phyloP scores from a whole-genome alignment of 2,329 filamentous ascomycete genomes.

The Lachnellula suecica region DNA sequence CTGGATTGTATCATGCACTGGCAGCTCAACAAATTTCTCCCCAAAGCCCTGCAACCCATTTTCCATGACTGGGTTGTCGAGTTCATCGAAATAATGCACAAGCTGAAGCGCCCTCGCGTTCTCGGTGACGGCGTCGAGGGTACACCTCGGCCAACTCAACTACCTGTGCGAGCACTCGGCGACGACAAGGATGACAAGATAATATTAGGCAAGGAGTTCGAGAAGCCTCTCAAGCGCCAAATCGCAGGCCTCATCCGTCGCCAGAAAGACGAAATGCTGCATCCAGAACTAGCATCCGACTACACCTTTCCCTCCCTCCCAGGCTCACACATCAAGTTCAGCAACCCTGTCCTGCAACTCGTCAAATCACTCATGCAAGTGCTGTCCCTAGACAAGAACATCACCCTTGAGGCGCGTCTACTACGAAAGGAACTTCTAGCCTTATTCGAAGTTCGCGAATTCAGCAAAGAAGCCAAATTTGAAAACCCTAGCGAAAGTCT shows the following conservation, averaged over 20 bases:
- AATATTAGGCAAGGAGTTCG: constrained; percentile 78
- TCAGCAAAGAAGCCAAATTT: constrained; percentile 84
- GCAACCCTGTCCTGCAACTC: constrained; percentile 84
- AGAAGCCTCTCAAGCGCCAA: constrained; percentile 87
- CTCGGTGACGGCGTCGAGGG: constrained; percentile 45
- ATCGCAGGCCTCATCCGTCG: constrained; percentile 78
- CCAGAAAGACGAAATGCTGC: constrained; percentile 84
- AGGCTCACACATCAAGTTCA: constrained; percentile 61
- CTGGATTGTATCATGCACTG: constrained; percentile 96
- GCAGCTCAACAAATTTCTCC: constrained; percentile 92
- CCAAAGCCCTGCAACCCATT: constrained; percentile 72
- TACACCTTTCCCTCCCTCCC: constrained; percentile 83
- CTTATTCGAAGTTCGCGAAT: constrained; percentile 93
- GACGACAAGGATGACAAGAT: constrained; percentile 59
- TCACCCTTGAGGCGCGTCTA: constrained; percentile 81
- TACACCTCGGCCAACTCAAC: constrained; percentile 57
- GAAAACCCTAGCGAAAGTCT: constrained; percentile 79
- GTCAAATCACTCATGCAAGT: constrained; percentile 94
- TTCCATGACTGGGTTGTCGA: constrained; percentile 94
- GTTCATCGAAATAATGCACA: constrained; percentile 93
- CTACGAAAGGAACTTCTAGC: constrained; percentile 85
- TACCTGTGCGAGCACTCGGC: constrained; percentile 55
- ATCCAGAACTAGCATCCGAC: constrained; percentile 83
- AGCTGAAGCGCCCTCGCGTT: constrained; percentile 70
- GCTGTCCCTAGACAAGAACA: constrained; percentile 84